Base-by-base conservation (phyloP, 257 asterid genomes). In the Cynanchum wilfordii region DNA sequence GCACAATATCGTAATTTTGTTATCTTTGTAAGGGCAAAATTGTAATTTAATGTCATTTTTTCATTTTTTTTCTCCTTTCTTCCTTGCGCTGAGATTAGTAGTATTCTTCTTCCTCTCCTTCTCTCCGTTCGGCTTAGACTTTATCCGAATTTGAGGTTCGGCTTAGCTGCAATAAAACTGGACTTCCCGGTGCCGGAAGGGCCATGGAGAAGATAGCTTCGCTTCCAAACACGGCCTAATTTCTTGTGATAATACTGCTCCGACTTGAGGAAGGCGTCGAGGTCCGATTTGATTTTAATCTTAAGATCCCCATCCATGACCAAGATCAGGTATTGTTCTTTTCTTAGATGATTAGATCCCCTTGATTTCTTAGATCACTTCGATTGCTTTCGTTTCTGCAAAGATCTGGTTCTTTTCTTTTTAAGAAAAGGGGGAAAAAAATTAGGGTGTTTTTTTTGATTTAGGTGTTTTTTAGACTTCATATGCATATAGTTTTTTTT, bases 121-220 rank as follows among this genome's bases (percentile, higher is more conserved):
- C n/a, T n/a, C n/a, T n/a, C n/a, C n/a, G n/a, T n/a, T n/a, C n/a
- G n/a, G n/a, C n/a, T n/a, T n/a, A n/a, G n/a, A n/a, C n/a, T n/a
- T n/a, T n/a, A n/a, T n/a, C n/a, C n/a, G n/a, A n/a, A n/a, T n/a
- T n/a, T n/a, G n/a, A n/a, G n/a, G n/a, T n/a, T n/a, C n/a, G 11
- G 95, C 90, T 66, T 66, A 47, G 92, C 84, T 1, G 95, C 90
- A 55, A 87, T 67, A 88, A 89, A 89, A 55, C 92, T 82, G 65
- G 92, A 89, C 75, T 89, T 89, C 7, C 92, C 95, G n/a, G 95
- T 89, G 36, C 96, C 92, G 56, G 92, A 84, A 10, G 92, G 88
- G 47, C 95, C 95, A 79, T 85, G 86, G 57, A 89, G 88, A 60
- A 89, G 91, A 52, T 87, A 89, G 54, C 84, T 89, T 27, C 95